Evolutionary conservation across 768 basidiomycete genomes (phyloP), one percentile per base, ranked within the genome.

Genomic region (Galerina marginata): DNA sequence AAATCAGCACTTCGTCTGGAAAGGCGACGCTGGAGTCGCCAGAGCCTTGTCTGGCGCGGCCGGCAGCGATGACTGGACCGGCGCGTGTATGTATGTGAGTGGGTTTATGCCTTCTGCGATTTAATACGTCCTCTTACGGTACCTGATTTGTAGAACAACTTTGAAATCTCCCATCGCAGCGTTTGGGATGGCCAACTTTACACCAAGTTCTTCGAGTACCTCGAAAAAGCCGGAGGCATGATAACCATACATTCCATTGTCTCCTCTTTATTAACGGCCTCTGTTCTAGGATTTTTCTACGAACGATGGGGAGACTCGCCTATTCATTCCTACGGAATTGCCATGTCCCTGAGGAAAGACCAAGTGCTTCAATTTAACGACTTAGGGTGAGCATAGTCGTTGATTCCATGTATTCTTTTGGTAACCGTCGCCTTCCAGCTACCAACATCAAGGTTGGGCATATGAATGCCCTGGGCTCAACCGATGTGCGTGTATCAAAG

Each of bases 291-390:
- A 9, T 71, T 73, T 59, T 73, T 73, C 44, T 73, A 73, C 39
- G 72, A 73, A 58, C 68, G 72, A 38, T 73, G 72, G 72, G 52
- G 69, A 29, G 72, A 73, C 43, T 62, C 71, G 1, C 71, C 72
- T 12, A 58, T 74, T 6, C 72, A 74, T 53, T 71, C 71, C 4
- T 72, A 60, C 54, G 72, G 69, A 26, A 48, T 72, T 29, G 63
- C 72, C 3, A 72, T 73, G 72, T 60, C 68, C 5, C 62, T 72
- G 7, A 62, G 70, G 15, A 71, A 72, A 40, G 71, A 72, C 38
- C 72, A 74, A 54, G 67, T 65, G 16, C 51, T 71, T 11, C 71
- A 74, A 23, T 71, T 71, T 44, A 62, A 56, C 38, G 71, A 74
- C 43, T 42, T 72, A 54, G 72, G 71, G 67, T 67, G 38, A 7